phyloP scores from a whole-genome alignment of 805 yeast genomes.

The Starmerella scarabaei region DNA sequence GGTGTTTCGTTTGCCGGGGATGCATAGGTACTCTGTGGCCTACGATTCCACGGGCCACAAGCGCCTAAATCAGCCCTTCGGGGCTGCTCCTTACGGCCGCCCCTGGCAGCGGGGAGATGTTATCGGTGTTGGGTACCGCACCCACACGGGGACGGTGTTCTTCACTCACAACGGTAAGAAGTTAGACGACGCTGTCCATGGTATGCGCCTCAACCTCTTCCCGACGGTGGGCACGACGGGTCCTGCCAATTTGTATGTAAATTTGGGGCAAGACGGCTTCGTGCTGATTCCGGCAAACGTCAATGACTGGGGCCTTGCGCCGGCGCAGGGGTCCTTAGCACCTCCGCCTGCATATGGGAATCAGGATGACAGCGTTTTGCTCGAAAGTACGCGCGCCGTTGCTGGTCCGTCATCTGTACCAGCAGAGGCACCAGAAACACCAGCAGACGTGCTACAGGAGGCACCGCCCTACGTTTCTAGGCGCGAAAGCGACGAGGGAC shows the following conservation, averaged over 20 bases:
- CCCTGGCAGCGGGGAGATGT: slow-evolving; percentile 68
- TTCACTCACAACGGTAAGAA: slow-evolving; percentile 93
- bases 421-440: neutral
- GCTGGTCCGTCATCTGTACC: slow-evolving; percentile 1
- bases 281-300: slow-evolving; percentile 88
- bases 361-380: slow-evolving; percentile 60
- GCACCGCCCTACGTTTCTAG: slow-evolving; percentile 18
- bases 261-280: slow-evolving; percentile 78
- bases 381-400: slow-evolving; percentile 24
- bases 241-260: slow-evolving; percentile 71
- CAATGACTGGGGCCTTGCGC: slow-evolving; percentile 93
- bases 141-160: slow-evolving; percentile 71
- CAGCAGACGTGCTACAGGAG: neutral
- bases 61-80: slow-evolving; percentile 67
- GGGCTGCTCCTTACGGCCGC: slow-evolving; percentile 33
- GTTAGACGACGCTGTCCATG: slow-evolving; percentile 62
- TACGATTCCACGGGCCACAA: slow-evolving; percentile 79
- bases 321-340: slow-evolving; percentile 70
- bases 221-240: slow-evolving; percentile 87
- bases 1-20: slow-evolving; percentile 82
- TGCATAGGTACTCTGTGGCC: slow-evolving; percentile 71
- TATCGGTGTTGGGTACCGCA: slow-evolving; percentile 79
- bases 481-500: slow-evolving; percentile 14
- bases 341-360: slow-evolving; percentile 91
- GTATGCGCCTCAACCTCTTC: slow-evolving; percentile 58